Evolutionary conservation across 2,329 filamentous ascomycete genomes (phyloP), one percentile per base, ranked within the genome.

Genomic region (Pseudocercospora ulei): DNA sequence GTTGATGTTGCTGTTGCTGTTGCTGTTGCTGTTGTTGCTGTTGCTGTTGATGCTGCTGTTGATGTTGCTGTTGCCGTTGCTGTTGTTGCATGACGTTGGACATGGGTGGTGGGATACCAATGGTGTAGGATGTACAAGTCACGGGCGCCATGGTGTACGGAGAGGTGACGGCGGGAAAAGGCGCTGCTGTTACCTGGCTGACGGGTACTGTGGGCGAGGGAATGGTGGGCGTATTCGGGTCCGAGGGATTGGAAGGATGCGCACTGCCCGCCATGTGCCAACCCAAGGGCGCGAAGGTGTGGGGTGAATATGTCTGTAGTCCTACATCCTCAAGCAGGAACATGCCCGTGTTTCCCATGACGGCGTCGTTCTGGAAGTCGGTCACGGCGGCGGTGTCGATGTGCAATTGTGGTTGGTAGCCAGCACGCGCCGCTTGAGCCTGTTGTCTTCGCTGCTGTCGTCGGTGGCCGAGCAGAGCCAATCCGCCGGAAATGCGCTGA

Each of bases 281-380:
- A 16, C 40, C 47, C 3, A 56, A 43, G n/a, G 55, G 55, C 13
- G 49, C 45, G 33, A 57, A 57, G 7, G 51, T 29, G 4, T 44
- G 39, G 7, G 45, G 48, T 5, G 42, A 41, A 29, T 47, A 48
- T 6, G 51, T 47, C 25, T 69, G 66, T 19, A 68, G 49, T 5
- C 65, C 64, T 8, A 60, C 53, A 40, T 69, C 66, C 47, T 70
- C 67, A 17, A 69, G 58, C 1, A 68, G 54, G 24, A 65, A 55
- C 65, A 69, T 68, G 3, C 66, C 64, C 2, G 63, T 65, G 34
- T 63, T 62, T 9, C 64, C 63, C 67, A 69, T 69, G 8, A 69
- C 63, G 0, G 59, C 56, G 29, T 66, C 62, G 12, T 43, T 45
- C 18, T 50, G 50, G 35, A 56, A 51, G 35, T 54, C 51, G n/a